Evolutionary conservation across 805 yeast genomes (phyloP).

Genomic region (Komagataella populi): DNA sequence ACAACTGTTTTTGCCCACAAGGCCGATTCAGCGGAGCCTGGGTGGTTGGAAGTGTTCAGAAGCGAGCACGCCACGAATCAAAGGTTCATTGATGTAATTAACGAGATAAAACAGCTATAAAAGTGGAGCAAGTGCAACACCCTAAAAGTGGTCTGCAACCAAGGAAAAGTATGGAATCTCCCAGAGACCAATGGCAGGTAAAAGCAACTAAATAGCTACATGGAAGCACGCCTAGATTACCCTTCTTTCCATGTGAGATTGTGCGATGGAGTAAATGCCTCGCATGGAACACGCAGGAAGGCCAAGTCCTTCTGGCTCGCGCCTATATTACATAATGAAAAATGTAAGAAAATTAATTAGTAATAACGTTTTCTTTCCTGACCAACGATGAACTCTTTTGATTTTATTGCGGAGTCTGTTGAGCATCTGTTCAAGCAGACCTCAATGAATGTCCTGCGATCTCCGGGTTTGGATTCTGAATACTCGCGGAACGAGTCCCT

Average conservation of each 20-base stretch:
- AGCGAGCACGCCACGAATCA: background rate
- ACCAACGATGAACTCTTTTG: background rate
- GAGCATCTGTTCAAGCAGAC: background rate
- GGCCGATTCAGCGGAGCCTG: background rate
- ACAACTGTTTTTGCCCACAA: constrained; percentile 16
- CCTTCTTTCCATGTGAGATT: too few relatives aligned
- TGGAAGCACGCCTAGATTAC: too few relatives aligned
- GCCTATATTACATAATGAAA: background rate
- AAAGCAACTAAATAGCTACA: too few relatives aligned
- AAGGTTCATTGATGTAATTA: background rate
- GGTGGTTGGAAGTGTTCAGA: background rate
- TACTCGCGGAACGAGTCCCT: background rate
- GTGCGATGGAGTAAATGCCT: too few relatives aligned
- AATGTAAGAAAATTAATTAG: background rate
- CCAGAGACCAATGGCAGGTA: background rate
- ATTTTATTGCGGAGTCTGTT: background rate
- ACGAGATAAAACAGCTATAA: background rate
- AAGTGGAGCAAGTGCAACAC: background rate
- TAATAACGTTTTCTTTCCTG: background rate
- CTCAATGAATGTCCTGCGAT: background rate
- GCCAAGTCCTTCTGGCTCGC: background rate
- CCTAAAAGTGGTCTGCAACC: too few relatives aligned
- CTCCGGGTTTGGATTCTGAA: background rate
- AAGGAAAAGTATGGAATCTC: too few relatives aligned
- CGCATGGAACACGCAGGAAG: too few relatives aligned